phyloP scores from a whole-genome alignment of 139 green algal species.

The Cymbomonas tetramitiformis region DNA sequence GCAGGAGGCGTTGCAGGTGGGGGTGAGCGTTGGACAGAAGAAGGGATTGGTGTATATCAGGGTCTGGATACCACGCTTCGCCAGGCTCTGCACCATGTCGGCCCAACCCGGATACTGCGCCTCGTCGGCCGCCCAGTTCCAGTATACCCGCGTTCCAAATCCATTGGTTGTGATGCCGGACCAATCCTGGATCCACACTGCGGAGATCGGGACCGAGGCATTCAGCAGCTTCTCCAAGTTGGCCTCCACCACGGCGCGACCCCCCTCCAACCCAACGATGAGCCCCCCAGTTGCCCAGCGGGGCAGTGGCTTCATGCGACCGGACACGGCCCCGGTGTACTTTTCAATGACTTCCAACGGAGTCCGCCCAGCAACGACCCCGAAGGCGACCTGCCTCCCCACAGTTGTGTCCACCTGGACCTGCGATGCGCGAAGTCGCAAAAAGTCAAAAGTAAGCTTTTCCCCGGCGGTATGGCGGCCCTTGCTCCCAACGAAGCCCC shows the following conservation, averaged over 20 bases:
- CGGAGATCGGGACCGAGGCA: conserved; percentile 11
- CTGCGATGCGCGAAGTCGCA: no score
- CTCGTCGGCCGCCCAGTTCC: conserved; percentile 30
- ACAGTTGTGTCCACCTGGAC: no score
- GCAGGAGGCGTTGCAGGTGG: no score
- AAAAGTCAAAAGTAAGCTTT: no score
- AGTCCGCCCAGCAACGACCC: no score
- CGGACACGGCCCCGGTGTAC: conserved; percentile 28
- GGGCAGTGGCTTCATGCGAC: conserved; percentile 23
- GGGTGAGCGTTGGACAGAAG: no score
- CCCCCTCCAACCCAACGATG: conserved; percentile 22
- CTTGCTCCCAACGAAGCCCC: no score
- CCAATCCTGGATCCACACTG: conserved; percentile 32
- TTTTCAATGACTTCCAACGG: conserved; percentile 19
- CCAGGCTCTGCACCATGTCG: conserved; percentile 10
- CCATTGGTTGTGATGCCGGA: conserved; percentile 17
- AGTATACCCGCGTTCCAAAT: conserved; percentile 28
- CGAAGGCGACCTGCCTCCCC: no score
- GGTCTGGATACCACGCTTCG: not conserved
- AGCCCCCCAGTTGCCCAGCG: not conserved
- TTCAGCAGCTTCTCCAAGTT: conserved; percentile 5
- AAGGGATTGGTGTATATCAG: conserved; percentile 21
- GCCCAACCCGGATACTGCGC: conserved; percentile 23
- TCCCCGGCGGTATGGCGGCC: no score
- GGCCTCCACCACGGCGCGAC: conserved; percentile 4